phyloP scores from a whole-genome alignment of 176 grass and related monocot genomes.

The Melocanna baccifera region DNA sequence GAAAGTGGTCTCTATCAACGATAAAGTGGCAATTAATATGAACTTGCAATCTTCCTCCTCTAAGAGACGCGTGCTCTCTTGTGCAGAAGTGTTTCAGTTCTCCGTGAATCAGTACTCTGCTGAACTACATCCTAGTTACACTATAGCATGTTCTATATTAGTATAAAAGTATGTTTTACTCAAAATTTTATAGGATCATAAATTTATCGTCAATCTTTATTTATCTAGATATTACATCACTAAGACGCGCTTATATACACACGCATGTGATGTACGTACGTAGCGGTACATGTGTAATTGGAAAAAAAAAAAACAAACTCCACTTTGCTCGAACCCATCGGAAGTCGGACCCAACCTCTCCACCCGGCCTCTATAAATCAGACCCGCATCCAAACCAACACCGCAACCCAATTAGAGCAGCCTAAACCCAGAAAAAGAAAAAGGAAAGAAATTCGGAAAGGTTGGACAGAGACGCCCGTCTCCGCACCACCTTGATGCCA shows the following conservation, averaged over 20 bases:
- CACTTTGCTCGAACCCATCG: no score
- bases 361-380: slow-evolving; percentile 26
- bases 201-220: no score
- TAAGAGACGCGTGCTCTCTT: neutral
- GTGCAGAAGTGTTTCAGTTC: neutral
- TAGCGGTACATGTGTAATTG: no score
- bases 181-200: no score
- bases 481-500: slow-evolving; percentile 1
- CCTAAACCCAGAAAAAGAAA: neutral
- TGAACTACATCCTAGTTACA: no score
- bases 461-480: slow-evolving; percentile 40
- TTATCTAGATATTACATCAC: no score
- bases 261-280: no score
- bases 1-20: no score
- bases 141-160: neutral
- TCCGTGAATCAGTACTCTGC: no score
- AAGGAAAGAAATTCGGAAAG: neutral
- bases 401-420: neutral
- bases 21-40: neutral
- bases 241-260: no score
- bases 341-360: neutral
- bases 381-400: neutral
- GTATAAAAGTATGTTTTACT: no score
- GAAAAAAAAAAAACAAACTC: neutral
- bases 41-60: neutral